Evolutionary conservation across 306 rosid genomes (phyloP).

Genomic region (Acmispon strigosus): DNA sequence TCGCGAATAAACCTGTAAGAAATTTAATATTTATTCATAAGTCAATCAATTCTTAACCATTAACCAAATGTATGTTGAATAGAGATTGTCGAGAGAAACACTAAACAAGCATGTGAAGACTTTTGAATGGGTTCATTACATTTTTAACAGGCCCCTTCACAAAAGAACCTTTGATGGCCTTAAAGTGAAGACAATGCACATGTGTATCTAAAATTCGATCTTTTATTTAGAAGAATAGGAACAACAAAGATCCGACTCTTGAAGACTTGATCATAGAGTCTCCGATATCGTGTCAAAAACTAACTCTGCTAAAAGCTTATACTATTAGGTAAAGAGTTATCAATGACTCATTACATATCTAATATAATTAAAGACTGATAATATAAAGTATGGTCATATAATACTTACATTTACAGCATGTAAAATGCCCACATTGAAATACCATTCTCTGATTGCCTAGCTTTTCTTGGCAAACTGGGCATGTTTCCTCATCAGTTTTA

Average conservation of each 20-base stretch:
- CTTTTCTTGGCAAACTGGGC: conserved; percentile 89
- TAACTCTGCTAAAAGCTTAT: neutral
- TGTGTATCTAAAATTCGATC: neutral
- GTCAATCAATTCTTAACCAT: conserved; percentile 6
- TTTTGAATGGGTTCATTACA: no score
- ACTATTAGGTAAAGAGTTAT: neutral
- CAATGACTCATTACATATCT: neutral
- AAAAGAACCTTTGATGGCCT: neutral
- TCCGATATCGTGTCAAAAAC: neutral
- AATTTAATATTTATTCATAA: neutral
- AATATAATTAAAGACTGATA: neutral
- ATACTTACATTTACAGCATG: conserved; percentile 89
- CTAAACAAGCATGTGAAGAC: neutral
- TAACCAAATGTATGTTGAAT: neutral
- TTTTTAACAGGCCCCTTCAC: neutral
- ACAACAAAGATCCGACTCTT: neutral
- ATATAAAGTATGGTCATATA: conserved; percentile 8
- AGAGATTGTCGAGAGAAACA: neutral
- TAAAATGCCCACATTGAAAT: conserved; percentile 91
- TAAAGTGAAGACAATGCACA: neutral
- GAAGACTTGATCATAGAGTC: neutral
- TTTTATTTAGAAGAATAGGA: neutral
- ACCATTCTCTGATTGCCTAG: conserved; percentile 81
- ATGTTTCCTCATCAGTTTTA: conserved; percentile 62
- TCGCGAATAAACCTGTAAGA: conserved; percentile 74